phyloP scores from a whole-genome alignment of 495 filamentous ascomycete species.

The Aspergillus leporis region DNA sequence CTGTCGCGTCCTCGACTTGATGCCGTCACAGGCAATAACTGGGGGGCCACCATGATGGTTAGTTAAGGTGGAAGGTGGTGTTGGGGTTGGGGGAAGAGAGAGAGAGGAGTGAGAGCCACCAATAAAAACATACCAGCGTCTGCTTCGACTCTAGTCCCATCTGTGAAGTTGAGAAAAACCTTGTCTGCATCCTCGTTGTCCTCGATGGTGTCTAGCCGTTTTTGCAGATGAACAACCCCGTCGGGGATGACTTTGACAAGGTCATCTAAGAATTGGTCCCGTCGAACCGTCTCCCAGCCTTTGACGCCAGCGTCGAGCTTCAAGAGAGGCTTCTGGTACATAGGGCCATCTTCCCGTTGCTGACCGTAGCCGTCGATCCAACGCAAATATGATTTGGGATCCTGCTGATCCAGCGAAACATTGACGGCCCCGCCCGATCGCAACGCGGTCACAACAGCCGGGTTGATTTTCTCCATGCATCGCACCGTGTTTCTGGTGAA shows the following conservation, averaged over 20 bases:
- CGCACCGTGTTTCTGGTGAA: slow-evolving; percentile 59
- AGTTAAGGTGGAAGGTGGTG: too few relatives aligned
- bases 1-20: slow-evolving; percentile 50
- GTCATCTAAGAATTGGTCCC: slow-evolving; percentile 61
- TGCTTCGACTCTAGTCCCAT: slow-evolving; percentile 30
- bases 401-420: background rate
- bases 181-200: slow-evolving; percentile 19
- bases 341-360: slow-evolving; percentile 27
- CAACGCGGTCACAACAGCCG: slow-evolving; percentile 2
- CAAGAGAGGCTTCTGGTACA: slow-evolving; percentile 30
- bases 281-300: slow-evolving; percentile 42
- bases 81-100: background rate
- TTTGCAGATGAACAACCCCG: slow-evolving; percentile 37
- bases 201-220: slow-evolving; percentile 26
- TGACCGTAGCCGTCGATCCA: slow-evolving; percentile 31
- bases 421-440: too few relatives aligned
- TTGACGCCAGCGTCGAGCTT: slow-evolving; percentile 12
- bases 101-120: too few relatives aligned
- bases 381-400: slow-evolving; percentile 33
- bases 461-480: slow-evolving; percentile 52
- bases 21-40: slow-evolving; percentile 61
- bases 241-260: slow-evolving; percentile 55
- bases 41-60: slow-evolving; percentile 7
- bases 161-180: slow-evolving; percentile 29
- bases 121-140: slow-evolving; percentile 22